Conservation (phyloP, 805 yeast species). For the Candida berthetii region DNA sequence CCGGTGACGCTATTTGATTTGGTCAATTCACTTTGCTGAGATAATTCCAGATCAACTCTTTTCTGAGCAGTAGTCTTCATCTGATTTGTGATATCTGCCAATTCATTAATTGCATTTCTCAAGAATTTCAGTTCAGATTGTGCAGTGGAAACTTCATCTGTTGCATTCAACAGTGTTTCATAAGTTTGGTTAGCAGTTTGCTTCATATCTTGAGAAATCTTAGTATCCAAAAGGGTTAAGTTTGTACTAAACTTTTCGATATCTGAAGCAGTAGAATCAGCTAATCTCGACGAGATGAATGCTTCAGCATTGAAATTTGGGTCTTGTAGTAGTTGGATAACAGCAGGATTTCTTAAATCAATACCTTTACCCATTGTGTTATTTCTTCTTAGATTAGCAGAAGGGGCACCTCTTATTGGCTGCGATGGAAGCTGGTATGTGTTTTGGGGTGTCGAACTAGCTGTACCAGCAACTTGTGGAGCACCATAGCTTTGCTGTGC, state of each 20-base stretch:
- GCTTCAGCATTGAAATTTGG: constrained; percentile 39
- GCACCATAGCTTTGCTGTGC: not conserved
- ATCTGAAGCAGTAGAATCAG: constrained; percentile 63
- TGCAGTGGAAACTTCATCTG: constrained; percentile 56
- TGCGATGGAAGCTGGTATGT: not conserved
- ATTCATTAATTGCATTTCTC: constrained; percentile 51
- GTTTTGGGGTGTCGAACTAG: not conserved
- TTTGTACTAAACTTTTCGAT: constrained; percentile 64
- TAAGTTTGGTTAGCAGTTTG: constrained; percentile 55
- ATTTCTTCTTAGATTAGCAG: not conserved
- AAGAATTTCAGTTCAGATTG: constrained; percentile 58
- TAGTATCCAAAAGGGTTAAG: constrained; percentile 39
- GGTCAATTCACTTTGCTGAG: constrained; percentile 12
- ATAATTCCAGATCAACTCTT: constrained; percentile 40
- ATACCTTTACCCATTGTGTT: constrained; percentile 3
- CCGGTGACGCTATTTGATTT: constrained; percentile 5
- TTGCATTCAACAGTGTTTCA: constrained; percentile 51
- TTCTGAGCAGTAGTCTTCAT: constrained; percentile 58
- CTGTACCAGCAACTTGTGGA: no score
- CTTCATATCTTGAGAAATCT: constrained; percentile 53
- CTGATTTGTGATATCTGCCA: constrained; percentile 53
- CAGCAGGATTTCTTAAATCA: constrained; percentile 16
- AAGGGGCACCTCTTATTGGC: constrained; percentile 1
- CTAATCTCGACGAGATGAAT: constrained; percentile 43
- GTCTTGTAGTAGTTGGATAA: constrained; percentile 29